Conservation (phyloP, 768 basidiomycete species). For the Tricholoma matsutake region DNA sequence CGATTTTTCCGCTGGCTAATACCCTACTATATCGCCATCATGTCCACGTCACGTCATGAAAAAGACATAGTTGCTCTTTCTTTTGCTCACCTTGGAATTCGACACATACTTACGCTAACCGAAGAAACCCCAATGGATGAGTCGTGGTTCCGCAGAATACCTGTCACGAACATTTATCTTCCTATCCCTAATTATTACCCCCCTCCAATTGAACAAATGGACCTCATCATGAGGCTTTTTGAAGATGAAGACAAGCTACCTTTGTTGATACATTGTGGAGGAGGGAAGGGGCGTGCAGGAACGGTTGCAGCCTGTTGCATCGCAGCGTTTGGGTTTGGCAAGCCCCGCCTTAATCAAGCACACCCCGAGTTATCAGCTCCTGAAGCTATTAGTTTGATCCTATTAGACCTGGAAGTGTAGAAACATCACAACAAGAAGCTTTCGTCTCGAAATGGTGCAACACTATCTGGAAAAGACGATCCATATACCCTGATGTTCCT, state of each 20-base stretch:
- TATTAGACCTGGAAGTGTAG: conserved; percentile 55
- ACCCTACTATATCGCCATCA: conserved; percentile 54
- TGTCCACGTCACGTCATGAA: conserved; percentile 54
- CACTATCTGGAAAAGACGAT: conserved; percentile 56
- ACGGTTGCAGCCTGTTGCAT: conserved; percentile 61
- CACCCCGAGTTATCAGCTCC: conserved; percentile 47
- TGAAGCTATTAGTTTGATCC: conserved; percentile 46
- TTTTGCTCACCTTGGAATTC: conserved; percentile 47
- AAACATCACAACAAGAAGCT: conserved; percentile 52
- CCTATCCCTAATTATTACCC: conserved; percentile 52
- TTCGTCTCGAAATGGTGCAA: conserved; percentile 59
- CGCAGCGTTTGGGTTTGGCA: conserved; percentile 51
- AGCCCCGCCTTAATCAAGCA: conserved; percentile 35
- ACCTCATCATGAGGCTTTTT: conserved; percentile 47
- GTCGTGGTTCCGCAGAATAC: conserved; percentile 45
- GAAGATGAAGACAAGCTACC: conserved; percentile 45
- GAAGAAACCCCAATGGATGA: conserved; percentile 49
- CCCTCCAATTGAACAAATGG: conserved; percentile 61
- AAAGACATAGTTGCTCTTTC: conserved; percentile 47
- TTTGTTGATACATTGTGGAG: conserved; percentile 57
- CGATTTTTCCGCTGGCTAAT: conserved; percentile 65
- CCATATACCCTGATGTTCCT: conserved; percentile 45
- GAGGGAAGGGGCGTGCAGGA: conserved; percentile 61
- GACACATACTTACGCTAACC: conserved; percentile 56
- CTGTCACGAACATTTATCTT: conserved; percentile 51